Percentiles rank a stretch among this genome's conserved stretches.
phyloP scores from a whole-genome alignment of 257 asterid species.

The Echites panduratus region DNA sequence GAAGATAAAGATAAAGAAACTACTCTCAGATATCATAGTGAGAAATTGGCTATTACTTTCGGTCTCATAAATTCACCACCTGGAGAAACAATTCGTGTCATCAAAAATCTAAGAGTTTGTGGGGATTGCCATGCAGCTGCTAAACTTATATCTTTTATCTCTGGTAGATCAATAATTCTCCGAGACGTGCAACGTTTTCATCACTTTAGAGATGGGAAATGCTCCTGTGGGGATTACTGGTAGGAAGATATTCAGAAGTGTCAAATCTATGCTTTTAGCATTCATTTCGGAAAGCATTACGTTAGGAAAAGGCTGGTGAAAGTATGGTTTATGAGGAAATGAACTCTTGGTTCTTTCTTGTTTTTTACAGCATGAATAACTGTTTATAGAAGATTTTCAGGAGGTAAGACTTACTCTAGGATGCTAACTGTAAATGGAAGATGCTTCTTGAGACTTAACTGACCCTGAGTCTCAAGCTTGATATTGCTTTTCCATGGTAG shows the following conservation, averaged over 20 bases:
- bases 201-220: slow-evolving; percentile 34
- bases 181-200: slow-evolving; percentile 42
- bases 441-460: neutral
- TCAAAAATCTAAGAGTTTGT: slow-evolving; percentile 35
- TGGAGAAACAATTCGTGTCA: slow-evolving; percentile 28
- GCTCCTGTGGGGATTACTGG: slow-evolving; percentile 45
- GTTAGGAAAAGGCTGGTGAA: neutral
- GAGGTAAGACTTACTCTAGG: neutral
- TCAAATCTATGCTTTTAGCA: neutral
- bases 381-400: neutral
- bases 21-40: slow-evolving; percentile 34
- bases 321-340: neutral
- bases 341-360: neutral
- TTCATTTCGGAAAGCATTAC: neutral
- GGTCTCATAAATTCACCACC: slow-evolving; percentile 33
- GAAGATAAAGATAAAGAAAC: slow-evolving; percentile 31
- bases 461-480: neutral
- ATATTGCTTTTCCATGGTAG: neutral
- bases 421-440: neutral
- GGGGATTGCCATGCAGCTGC: slow-evolving; percentile 40
- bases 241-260: neutral
- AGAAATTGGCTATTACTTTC: slow-evolving; percentile 36
- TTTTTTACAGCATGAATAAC: neutral
- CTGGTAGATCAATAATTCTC: slow-evolving; percentile 22
- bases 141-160: slow-evolving; percentile 25